Conservation (phyloP, 257 asterid genomes). For the Euphrasia confusa region DNA sequence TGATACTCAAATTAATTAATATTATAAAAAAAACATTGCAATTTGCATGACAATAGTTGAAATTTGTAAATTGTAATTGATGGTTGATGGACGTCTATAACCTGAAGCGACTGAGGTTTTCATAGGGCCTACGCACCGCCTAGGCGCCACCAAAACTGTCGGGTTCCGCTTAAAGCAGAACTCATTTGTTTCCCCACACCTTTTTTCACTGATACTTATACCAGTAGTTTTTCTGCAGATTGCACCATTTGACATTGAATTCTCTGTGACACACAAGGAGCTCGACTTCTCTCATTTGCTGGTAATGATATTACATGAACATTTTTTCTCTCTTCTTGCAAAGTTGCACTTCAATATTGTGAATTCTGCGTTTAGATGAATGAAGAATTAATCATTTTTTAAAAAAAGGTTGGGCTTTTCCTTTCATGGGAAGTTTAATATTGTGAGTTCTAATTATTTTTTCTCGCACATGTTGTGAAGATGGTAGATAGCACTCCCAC, state of each 20-base stretch:
- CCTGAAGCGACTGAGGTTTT: too few species aligned
- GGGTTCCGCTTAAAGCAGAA: background rate
- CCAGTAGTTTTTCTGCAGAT: conserved; percentile 52
- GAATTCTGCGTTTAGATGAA: conserved; percentile 12
- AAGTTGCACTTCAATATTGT: too few species aligned
- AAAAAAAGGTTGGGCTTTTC: background rate
- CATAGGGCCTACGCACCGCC: too few species aligned
- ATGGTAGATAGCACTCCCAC: conserved; percentile 11
- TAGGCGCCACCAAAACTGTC: too few species aligned
- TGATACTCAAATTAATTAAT: too few species aligned
- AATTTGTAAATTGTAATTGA: too few species aligned
- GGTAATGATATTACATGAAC: conserved; percentile 44
- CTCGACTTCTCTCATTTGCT: conserved; percentile 98
- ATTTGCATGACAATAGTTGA: too few species aligned
- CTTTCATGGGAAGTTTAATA: conserved; percentile 6
- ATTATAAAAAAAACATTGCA: too few species aligned
- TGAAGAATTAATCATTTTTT: background rate
- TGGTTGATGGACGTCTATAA: too few species aligned
- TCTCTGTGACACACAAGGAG: conserved; percentile 96
- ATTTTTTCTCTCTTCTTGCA: background rate
- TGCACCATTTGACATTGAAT: conserved; percentile 97
- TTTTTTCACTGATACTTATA: conserved; percentile 29
- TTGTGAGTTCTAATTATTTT: conserved; percentile 5
- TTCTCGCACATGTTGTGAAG: conserved; percentile 14
- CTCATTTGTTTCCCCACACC: background rate